phyloP scores from a whole-genome alignment of 768 basidiomycete genomes.

The Leccinum obscurum region DNA sequence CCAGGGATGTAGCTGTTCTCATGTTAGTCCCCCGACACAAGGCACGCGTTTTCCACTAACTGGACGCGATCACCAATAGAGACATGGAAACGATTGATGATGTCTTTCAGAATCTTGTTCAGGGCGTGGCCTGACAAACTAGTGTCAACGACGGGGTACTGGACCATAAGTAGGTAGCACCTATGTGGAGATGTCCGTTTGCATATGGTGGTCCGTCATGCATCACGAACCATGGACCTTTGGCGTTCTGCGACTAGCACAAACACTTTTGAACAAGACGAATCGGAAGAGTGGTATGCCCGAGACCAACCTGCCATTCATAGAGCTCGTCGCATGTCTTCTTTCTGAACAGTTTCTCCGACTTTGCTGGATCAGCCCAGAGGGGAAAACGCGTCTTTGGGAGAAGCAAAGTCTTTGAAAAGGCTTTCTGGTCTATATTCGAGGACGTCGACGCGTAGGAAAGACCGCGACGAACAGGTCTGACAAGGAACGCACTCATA shows the following conservation, averaged over 20 bases:
- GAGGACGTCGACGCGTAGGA: slow-evolving; percentile 11
- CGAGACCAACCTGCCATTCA: slow-evolving; percentile 64
- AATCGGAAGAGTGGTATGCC: neutral
- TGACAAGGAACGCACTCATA: slow-evolving; percentile 8
- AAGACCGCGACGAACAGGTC: slow-evolving; percentile 14
- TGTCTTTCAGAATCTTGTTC: slow-evolving; percentile 96
- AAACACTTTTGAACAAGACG: neutral
- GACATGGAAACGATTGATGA: slow-evolving; percentile 88
- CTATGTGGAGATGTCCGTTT: slow-evolving; percentile 94
- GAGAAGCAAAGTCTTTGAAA: slow-evolving; percentile 66
- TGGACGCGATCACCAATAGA: slow-evolving; percentile 76
- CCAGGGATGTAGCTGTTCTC: slow-evolving; percentile 83
- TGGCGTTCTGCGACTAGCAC: slow-evolving; percentile 60
- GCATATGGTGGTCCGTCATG: slow-evolving; percentile 99
- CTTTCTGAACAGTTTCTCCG: slow-evolving; percentile 56
- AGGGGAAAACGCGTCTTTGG: slow-evolving; percentile 83
- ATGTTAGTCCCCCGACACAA: slow-evolving; percentile 1
- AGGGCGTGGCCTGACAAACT: slow-evolving; percentile 77
- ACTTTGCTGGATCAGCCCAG: slow-evolving; percentile 62
- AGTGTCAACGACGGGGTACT: neutral
- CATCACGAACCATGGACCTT: slow-evolving; percentile 74
- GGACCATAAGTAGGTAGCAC: slow-evolving; percentile 40
- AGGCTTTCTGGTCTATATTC: slow-evolving; percentile 37
- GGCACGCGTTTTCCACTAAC: slow-evolving; percentile 45
- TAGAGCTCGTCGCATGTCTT: slow-evolving; percentile 78